Evolutionary conservation across 768 basidiomycete species (phyloP).

Genomic region (Leccinellum albellum): DNA sequence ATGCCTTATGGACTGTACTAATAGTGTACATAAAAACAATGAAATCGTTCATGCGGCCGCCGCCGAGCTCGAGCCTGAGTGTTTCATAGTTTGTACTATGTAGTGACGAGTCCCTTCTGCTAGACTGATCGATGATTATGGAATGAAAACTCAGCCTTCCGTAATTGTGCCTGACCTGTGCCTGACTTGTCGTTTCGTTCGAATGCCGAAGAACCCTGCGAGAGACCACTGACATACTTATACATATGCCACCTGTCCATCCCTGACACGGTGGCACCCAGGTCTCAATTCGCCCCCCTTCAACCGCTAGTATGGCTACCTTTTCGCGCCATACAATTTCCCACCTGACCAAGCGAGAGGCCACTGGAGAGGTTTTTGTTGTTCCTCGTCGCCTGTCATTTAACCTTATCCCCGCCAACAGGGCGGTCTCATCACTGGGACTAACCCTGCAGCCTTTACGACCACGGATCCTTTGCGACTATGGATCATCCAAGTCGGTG

Average conservation of each 20-base stretch:
- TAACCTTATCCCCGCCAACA: slow-evolving; percentile 26
- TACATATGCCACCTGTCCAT: neutral
- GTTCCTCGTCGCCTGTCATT: neutral
- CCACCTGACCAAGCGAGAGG: slow-evolving; percentile 7
- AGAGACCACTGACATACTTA: neutral
- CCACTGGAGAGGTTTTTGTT: slow-evolving; percentile 22
- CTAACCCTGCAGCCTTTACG: slow-evolving; percentile 68
- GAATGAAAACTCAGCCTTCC: neutral
- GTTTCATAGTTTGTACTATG: no score
- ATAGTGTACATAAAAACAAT: no score
- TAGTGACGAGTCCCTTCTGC: no score
- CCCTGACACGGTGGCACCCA: neutral
- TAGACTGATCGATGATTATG: no score
- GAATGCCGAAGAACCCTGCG: no score
- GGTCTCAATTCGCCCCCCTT: neutral
- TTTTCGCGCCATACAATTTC: slow-evolving; percentile 44
- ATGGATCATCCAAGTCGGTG: slow-evolving; percentile 80
- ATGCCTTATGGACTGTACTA: no score
- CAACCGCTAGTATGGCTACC: slow-evolving; percentile 36
- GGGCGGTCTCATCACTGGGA: slow-evolving; percentile 75
- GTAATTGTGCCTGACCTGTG: neutral
- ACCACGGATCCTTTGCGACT: slow-evolving; percentile 64
- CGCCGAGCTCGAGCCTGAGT: no score
- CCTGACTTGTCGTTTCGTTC: no score
- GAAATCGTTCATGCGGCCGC: no score